Conservation (phyloP, 2,329 filamentous ascomycete species). For the Fusarium siculi region DNA sequence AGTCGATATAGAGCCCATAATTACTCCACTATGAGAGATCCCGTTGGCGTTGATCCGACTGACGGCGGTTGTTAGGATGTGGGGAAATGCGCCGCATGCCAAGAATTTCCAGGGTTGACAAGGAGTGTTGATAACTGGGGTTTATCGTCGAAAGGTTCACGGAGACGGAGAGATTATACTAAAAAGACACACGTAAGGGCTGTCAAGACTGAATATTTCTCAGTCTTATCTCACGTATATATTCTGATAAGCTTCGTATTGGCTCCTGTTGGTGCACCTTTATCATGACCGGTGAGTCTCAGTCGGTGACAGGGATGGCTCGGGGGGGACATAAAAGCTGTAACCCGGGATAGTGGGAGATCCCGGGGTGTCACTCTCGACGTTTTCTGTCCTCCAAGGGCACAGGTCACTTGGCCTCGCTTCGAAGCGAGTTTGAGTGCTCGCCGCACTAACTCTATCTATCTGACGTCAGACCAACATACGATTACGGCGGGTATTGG, state of each 20-base stretch:
- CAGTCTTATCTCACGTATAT: neutral
- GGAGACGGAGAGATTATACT: too few species aligned
- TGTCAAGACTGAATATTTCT: neutral
- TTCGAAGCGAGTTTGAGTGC: neutral
- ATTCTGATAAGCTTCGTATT: neutral
- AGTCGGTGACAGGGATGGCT: neutral
- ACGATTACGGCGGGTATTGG: neutral
- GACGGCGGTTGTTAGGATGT: neutral
- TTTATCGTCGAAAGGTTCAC: neutral
- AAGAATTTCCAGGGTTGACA: neutral
- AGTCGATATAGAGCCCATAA: neutral
- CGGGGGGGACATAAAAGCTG: neutral
- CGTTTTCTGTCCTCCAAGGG: neutral
- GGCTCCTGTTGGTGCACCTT: neutral
- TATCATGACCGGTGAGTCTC: neutral
- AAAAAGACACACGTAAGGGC: too few species aligned
- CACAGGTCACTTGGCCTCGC: neutral
- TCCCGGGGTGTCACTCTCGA: fast-evolving
- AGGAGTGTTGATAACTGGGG: neutral
- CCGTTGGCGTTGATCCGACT: neutral
- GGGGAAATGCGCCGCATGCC: neutral
- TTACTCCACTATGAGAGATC: neutral
- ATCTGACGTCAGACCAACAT: neutral
- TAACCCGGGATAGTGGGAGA: neutral
- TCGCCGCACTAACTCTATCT: neutral